Evolutionary conservation across 2,329 filamentous ascomycete species (phyloP).

Genomic region (Ophiostoma pallidulum): DNA sequence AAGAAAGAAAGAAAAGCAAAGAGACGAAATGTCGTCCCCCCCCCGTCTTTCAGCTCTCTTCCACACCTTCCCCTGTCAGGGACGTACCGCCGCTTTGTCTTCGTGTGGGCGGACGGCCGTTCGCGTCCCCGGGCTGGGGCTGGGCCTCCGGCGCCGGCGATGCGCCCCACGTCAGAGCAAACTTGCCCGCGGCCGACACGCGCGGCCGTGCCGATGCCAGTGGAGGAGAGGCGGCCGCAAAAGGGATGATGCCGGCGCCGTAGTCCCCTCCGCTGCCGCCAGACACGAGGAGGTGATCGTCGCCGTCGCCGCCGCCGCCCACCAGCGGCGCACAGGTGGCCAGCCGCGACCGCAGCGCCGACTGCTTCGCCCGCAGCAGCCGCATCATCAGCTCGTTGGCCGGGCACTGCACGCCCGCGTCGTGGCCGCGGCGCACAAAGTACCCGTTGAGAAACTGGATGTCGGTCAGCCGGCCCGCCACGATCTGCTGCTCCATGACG

Average conservation of each 20-base stretch:
- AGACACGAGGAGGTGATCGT: no score
- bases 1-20: no score
- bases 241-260: no score
- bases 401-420: constrained; percentile 61
- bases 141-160: no score
- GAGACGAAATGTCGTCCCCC: no score
- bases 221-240: no score
- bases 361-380: constrained; percentile 61
- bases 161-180: not conserved
- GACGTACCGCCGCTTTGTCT: no score
- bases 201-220: not conserved
- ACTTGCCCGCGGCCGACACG: not conserved
- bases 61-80: no score
- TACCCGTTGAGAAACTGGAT: constrained; percentile 85
- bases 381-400: constrained; percentile 65
- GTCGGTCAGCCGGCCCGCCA: constrained; percentile 56
- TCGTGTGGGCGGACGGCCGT: no score
- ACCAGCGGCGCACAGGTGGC: constrained; percentile 7
- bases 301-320: not conserved
- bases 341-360: not conserved
- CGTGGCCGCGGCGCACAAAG: constrained; percentile 62
- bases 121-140: no score
- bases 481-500: constrained; percentile 58
- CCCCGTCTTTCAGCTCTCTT: no score
- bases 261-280: not conserved